Percentiles rank a stretch among this genome's conserved stretches.
These are phyloP conservation scores for Dipteronia sinensis DNA, from an alignment of 345 rosid species.

Conservation along the genomic window DNA sequence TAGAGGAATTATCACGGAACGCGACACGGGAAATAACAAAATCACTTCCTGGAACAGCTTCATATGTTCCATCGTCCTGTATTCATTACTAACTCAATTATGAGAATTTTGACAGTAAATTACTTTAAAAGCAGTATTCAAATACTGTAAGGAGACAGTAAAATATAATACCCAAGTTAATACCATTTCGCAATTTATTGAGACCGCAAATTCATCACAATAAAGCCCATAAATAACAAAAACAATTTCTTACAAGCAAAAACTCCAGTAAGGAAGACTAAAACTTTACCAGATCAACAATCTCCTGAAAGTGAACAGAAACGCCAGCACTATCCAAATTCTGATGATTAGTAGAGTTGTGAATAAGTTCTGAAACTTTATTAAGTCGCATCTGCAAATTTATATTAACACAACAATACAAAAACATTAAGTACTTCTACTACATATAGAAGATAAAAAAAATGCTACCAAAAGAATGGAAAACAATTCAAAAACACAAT, in stretches of 20 bases:
- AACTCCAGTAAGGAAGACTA: conserved; percentile 9
- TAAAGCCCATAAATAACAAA: not conserved
- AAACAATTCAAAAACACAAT: not conserved
- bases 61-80: conserved; percentile 83
- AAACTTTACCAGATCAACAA: conserved; percentile 73
- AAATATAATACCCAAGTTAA: not conserved
- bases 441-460: not conserved
- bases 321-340: conserved; percentile 95
- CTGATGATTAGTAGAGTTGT: conserved; percentile 94
- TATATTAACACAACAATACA: conserved; percentile 3
- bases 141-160: not conserved
- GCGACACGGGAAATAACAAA: conserved; percentile 93
- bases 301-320: conserved; percentile 97
- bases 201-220: not conserved
- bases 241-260: not conserved
- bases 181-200: not conserved
- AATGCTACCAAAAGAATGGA: not conserved
- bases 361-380: conserved; percentile 98
- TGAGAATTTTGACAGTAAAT: not conserved
- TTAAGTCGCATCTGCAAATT: conserved; percentile 85
- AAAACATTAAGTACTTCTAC: not conserved
- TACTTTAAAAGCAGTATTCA: not conserved
- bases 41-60: conserved; percentile 87
- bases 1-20: conserved; percentile 90
- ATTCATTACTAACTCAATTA: conserved; percentile 23